Evolutionary conservation across 345 rosid genomes (phyloP).

Genomic region (Carallia pectinifolia): DNA sequence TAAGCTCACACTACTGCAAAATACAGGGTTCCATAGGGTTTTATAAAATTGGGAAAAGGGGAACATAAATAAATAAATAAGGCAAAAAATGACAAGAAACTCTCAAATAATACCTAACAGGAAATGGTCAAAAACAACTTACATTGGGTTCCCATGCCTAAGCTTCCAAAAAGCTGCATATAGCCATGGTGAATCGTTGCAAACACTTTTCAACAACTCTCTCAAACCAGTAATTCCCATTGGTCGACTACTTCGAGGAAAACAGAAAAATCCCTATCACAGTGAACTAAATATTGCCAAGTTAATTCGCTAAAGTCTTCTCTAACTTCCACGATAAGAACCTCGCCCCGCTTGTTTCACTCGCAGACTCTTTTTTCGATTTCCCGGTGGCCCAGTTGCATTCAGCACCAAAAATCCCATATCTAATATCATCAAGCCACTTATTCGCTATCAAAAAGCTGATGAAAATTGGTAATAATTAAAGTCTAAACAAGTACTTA

Average conservation of each 20-base stretch:
- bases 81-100: neutral
- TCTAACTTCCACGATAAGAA: constrained; percentile 59
- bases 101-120: neutral
- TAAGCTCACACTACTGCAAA: no score
- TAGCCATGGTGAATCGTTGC: constrained; percentile 47
- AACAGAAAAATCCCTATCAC: constrained; percentile 18
- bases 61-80: no score
- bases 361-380: constrained; percentile 49
- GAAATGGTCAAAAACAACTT: constrained; percentile 23
- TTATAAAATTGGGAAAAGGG: no score
- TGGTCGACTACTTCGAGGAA: constrained; percentile 16
- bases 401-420: constrained; percentile 40
- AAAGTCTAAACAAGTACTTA: neutral
- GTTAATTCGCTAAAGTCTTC: constrained; percentile 11
- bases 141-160: constrained; percentile 42
- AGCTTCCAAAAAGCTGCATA: constrained; percentile 67
- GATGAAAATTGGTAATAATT: neutral
- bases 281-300: constrained; percentile 13
- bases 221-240: constrained; percentile 52
- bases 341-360: constrained; percentile 61
- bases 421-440: constrained; percentile 7
- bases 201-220: constrained; percentile 45
- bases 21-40: no score
- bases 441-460: neutral
- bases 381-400: constrained; percentile 47